Evolutionary conservation across 257 asterid genomes (phyloP).

Genomic region (Eustoma russellianum): DNA sequence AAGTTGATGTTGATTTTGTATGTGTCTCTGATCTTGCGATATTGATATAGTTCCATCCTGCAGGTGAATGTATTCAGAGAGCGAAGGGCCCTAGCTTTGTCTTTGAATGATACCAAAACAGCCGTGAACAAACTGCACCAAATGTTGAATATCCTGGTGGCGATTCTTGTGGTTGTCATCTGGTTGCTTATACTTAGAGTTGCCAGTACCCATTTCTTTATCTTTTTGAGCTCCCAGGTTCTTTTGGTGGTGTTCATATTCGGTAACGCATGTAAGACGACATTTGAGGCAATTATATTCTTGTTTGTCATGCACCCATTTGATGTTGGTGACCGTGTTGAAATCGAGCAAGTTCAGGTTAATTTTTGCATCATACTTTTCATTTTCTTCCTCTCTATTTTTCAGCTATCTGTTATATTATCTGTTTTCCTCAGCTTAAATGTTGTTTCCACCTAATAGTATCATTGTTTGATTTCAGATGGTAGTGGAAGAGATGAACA

Average conservation of each 20-base stretch:
- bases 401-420: neutral
- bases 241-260: constrained; percentile 82
- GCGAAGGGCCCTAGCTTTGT: constrained; percentile 80
- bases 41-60: neutral
- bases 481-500: constrained; percentile 96
- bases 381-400: too few relatives aligned
- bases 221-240: constrained; percentile 79
- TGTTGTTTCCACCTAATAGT: neutral
- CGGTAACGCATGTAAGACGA: constrained; percentile 90
- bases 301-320: constrained; percentile 92
- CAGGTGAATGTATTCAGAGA: constrained; percentile 91
- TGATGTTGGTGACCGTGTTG: constrained; percentile 96
- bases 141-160: constrained; percentile 62
- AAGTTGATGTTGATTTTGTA: neutral
- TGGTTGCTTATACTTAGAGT: constrained; percentile 85
- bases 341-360: constrained; percentile 80
- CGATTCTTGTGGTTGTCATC: constrained; percentile 33
- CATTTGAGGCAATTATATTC: constrained; percentile 85
- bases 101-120: constrained; percentile 93
- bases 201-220: constrained; percentile 65
- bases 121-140: constrained; percentile 88
- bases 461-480: constrained; percentile 37
- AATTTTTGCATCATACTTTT: too few relatives aligned
- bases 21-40: neutral
- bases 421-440: neutral